A percentile compares a stretch with the other conserved stretches of the same genome.
These are phyloP conservation scores for Vickermania spadyakhi DNA, from an alignment of 208 protist species.

Conservation along the genomic window DNA sequence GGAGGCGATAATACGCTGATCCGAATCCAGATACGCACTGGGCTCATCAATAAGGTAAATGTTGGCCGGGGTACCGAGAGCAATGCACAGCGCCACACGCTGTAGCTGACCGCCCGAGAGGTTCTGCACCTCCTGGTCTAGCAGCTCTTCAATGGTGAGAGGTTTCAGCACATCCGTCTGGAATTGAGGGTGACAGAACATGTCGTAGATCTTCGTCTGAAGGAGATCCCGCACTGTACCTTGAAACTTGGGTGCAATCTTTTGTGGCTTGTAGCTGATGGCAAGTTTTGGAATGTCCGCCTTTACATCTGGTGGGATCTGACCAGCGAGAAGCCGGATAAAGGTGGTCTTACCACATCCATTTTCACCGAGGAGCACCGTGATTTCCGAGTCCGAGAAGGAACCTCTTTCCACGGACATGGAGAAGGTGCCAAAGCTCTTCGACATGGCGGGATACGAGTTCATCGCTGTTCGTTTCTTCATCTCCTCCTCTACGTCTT, in stretches of 20 bases:
- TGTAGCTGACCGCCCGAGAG: constrained; percentile 99
- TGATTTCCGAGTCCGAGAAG: constrained; percentile 99
- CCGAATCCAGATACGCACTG: constrained; percentile 99
- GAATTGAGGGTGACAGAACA: constrained; percentile 98
- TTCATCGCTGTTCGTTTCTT: constrained; percentile 74
- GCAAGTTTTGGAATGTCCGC: constrained; percentile 92
- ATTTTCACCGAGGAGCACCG: constrained; percentile 99
- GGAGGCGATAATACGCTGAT: constrained; percentile 98
- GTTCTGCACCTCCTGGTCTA: constrained; percentile 96
- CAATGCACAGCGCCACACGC: constrained; percentile 97
- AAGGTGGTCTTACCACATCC: constrained; percentile 99
- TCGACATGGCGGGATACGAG: constrained; percentile 97
- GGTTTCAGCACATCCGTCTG: constrained; percentile 98
- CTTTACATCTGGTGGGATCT: constrained; percentile 84
- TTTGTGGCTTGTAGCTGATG: constrained; percentile 99
- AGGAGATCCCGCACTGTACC: constrained; percentile 95
- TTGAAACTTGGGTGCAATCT: constrained; percentile 98
- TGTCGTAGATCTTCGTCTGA: constrained; percentile 95
- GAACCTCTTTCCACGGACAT: constrained; percentile 91
- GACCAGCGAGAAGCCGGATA: constrained; percentile 97
- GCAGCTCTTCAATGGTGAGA: constrained; percentile 96
- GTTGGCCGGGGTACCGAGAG: constrained; percentile 98
- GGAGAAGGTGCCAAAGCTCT: constrained; percentile 93
- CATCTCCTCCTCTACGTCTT: constrained; percentile 63
- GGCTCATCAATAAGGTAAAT: constrained; percentile 99